Evolutionary conservation across 1,284 basidiomycete species (phyloP).

Genomic region (Coniferiporia weirii): DNA sequence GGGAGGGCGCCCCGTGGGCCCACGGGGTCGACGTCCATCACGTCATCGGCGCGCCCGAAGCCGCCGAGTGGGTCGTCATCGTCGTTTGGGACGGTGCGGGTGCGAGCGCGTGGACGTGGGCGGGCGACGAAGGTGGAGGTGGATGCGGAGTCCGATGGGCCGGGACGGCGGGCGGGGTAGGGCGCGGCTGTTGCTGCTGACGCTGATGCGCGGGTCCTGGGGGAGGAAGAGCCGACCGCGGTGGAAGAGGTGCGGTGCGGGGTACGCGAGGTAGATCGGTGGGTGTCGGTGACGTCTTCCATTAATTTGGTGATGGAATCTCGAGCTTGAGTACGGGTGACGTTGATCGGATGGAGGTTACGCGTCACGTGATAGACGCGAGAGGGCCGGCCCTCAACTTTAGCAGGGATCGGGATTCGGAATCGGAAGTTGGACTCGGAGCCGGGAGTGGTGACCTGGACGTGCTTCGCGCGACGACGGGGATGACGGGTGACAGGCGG

Average conservation of each 20-base stretch:
- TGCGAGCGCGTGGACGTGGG: neutral
- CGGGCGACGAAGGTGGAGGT: too few relatives aligned
- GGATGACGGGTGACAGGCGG: neutral
- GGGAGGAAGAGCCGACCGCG: neutral
- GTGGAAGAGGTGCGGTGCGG: neutral
- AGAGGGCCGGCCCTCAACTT: slow-evolving; percentile 2
- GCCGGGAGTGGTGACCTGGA: too few relatives aligned
- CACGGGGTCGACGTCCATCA: slow-evolving; percentile 10
- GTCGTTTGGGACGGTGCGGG: slow-evolving; percentile 1
- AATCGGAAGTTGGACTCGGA: neutral
- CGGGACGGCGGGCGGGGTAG: neutral
- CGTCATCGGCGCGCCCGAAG: neutral
- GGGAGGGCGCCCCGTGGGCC: neutral
- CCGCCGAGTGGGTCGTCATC: slow-evolving; percentile 6
- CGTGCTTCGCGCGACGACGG: neutral
- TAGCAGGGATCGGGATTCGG: neutral
- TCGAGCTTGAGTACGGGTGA: neutral
- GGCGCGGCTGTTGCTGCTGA: neutral
- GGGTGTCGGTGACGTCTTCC: neutral
- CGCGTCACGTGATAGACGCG: slow-evolving; percentile 3
- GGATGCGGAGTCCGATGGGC: neutral
- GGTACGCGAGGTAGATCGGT: neutral
- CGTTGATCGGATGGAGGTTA: neutral
- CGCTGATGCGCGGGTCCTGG: neutral
- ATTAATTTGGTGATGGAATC: slow-evolving; percentile 12